phyloP scores from a whole-genome alignment of 2,329 filamentous ascomycete genomes.

The Alternaria ethzedia region DNA sequence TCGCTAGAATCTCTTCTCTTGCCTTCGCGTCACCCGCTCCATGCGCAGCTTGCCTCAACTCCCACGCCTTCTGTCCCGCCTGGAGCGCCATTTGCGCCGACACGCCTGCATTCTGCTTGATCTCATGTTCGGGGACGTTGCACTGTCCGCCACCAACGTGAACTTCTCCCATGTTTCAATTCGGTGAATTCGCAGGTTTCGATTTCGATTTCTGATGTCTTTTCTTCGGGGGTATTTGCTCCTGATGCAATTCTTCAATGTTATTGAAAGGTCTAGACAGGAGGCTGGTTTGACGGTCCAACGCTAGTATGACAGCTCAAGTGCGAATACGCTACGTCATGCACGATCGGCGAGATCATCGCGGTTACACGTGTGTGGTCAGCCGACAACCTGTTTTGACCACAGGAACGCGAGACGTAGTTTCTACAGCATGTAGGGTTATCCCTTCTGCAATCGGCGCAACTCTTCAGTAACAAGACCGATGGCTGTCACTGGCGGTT shows the following conservation, averaged over 20 bases:
- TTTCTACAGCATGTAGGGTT: neutral
- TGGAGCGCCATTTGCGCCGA: constrained; percentile 47
- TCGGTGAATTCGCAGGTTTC: constrained; percentile 1
- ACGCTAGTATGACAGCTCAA: constrained; percentile 2
- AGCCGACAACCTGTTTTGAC: constrained; percentile 11
- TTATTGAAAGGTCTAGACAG: neutral
- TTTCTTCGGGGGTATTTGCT: constrained; percentile 10
- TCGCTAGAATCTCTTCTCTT: constrained; percentile 48
- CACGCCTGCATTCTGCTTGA: constrained; percentile 49
- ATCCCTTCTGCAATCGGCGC: neutral
- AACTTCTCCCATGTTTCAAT: constrained; percentile 17
- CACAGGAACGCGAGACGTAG: neutral
- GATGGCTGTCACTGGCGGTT: neutral
- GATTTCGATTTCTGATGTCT: constrained; percentile 13
- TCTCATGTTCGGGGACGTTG: constrained; percentile 43
- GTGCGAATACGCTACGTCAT: constrained; percentile 10
- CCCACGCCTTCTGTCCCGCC: constrained; percentile 48
- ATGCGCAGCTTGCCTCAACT: constrained; percentile 49
- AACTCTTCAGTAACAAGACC: neutral
- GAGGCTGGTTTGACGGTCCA: constrained; percentile 1
- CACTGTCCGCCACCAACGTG: constrained; percentile 13
- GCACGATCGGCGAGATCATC: constrained; percentile 3
- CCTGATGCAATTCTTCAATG: neutral
- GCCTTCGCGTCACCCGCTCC: constrained; percentile 48
- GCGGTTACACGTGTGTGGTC: constrained; percentile 1